Base-by-base conservation (phyloP, 305 asterid species). In the Plantago coronopus region DNA sequence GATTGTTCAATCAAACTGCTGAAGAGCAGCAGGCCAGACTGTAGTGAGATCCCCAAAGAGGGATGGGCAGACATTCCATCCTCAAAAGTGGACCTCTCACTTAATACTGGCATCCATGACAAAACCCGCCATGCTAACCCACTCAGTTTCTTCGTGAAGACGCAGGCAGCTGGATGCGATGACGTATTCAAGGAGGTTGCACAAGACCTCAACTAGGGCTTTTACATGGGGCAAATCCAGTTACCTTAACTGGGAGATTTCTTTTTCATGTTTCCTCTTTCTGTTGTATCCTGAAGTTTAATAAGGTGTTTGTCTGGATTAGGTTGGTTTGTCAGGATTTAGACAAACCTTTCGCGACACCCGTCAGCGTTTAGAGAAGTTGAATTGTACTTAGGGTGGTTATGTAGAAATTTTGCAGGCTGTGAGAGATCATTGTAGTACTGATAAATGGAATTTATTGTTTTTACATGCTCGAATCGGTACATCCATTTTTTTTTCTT, bases 1-100 rank as follows among this genome's bases (percentile, higher is more conserved):
- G 67, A 74, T 7, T 86, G 95, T 21, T 77, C 67, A 10, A 73
- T 82, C 10, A 64, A 74, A 3, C 69, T 83, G 29, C 62, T 74
- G 34, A 74, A 63, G 40, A 86, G 95, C 72, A 72, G 81, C 53
- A 29, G 65, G n/a, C 42, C 74, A 12, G 87, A 86, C 64, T 86
- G 95, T 55, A 45, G 23, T 1, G 88, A 75, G 57, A 43, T 79
- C 27, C 81, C 82, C 0, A 46, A 60, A 44, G 83, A 70, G 59
- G 81, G 79, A 0, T 75, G 74, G 75, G 78, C 77, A 0, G 48
- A 14, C 14, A 63, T 54, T 54, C 82, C 76, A 2, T 18, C 66
- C 5, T 58, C 89, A 2, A 74, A 55, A 38, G 29, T 86, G 34
- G 69, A 79, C 0, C 71, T 83, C 25, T 81, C 95, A 0, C 37